Evolutionary conservation across 768 basidiomycete species (phyloP).

Genomic region (Boletus vermiculosoides): DNA sequence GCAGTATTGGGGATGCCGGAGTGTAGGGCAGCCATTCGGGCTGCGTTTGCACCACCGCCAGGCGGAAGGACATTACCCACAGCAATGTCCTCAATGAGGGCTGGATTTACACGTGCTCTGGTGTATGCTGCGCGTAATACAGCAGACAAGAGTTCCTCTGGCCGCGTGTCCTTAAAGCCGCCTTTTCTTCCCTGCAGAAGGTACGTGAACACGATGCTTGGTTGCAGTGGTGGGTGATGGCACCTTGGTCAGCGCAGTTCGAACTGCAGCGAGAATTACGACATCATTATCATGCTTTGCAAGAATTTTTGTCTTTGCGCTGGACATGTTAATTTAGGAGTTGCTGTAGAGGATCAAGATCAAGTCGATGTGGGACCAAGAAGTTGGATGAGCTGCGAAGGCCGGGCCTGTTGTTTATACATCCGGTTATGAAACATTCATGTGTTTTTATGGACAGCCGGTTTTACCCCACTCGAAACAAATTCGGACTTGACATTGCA

Average conservation of each 20-base stretch:
- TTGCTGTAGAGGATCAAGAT: background rate
- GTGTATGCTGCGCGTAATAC: constrained; percentile 74
- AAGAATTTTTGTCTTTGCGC: constrained; percentile 58
- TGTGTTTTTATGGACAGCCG: constrained; percentile 23
- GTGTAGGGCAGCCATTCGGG: constrained; percentile 84
- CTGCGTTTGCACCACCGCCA: constrained; percentile 75
- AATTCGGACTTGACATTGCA: background rate
- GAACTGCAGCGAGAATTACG: constrained; percentile 84
- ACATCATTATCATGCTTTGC: constrained; percentile 81
- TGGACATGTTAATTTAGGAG: constrained; percentile 20
- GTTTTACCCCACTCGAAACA: background rate
- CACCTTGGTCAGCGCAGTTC: constrained; percentile 92
- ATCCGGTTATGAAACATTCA: constrained; percentile 15
- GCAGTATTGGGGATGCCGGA: constrained; percentile 81
- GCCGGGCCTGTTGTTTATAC: constrained; percentile 18
- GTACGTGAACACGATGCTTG: background rate
- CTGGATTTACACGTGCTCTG: constrained; percentile 69
- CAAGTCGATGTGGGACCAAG: background rate
- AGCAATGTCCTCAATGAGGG: constrained; percentile 77
- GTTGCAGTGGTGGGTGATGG: background rate
- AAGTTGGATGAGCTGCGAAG: background rate
- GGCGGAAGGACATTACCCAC: constrained; percentile 90
- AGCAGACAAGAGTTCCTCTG: constrained; percentile 77
- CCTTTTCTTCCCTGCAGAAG: constrained; percentile 69
- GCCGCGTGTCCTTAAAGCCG: constrained; percentile 87